Percentiles rank a stretch among this genome's conserved stretches.
phyloP scores from a whole-genome alignment of 164 flowering plant genomes.

The Stephania yunnanensis region DNA sequence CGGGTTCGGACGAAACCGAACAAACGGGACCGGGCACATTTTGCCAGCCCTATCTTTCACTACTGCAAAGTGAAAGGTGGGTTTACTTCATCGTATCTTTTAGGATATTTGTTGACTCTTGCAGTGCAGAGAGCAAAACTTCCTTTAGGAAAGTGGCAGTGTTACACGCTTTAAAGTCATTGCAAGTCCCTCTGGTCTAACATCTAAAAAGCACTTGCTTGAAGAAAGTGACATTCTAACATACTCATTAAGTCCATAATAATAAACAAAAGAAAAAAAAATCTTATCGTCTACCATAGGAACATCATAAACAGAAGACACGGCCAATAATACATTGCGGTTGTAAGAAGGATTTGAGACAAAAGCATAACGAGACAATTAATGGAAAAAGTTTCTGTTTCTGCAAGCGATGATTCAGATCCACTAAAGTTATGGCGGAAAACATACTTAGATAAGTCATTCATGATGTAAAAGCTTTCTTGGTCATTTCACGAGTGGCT shows the following conservation, averaged over 20 bases:
- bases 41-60: too few relatives aligned
- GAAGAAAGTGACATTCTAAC: slow-evolving; percentile 2
- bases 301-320: background rate
- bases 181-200: too few relatives aligned
- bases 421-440: background rate
- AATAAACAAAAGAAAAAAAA: background rate
- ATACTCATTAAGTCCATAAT: background rate
- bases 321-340: background rate
- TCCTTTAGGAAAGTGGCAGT: too few relatives aligned
- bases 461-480: background rate
- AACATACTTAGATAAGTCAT: background rate
- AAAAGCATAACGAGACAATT: background rate
- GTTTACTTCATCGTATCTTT: too few relatives aligned
- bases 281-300: background rate
- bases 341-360: background rate
- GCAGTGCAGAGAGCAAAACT: too few relatives aligned
- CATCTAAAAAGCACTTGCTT: background rate
- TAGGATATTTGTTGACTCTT: too few relatives aligned
- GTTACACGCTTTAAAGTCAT: too few relatives aligned
- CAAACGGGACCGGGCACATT: too few relatives aligned
- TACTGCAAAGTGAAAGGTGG: too few relatives aligned
- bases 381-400: background rate
- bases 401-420: background rate
- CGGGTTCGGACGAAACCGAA: too few relatives aligned
- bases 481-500: background rate